Evolutionary conservation across 106 monocot species (phyloP).

Genomic region (Dendrobium nobile): DNA sequence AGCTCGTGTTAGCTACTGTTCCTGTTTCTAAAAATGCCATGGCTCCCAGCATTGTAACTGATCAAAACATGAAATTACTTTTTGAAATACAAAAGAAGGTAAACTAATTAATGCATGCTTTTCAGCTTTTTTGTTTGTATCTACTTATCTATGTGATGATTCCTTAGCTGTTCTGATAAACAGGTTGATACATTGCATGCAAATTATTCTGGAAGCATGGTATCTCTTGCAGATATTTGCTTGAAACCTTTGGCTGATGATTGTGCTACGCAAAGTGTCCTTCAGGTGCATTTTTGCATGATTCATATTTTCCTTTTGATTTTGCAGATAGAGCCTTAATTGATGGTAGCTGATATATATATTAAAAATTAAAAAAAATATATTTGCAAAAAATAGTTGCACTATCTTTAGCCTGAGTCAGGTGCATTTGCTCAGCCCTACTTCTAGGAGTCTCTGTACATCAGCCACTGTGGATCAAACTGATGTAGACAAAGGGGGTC

Average conservation of each 20-base stretch:
- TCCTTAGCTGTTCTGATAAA: slow-evolving; percentile 13
- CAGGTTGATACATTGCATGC: slow-evolving; percentile 79
- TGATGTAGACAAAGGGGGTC: no score
- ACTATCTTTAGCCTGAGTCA: not conserved
- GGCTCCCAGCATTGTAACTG: slow-evolving; percentile 57
- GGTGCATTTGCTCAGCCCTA: not conserved
- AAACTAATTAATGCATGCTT: not conserved
- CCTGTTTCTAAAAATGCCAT: slow-evolving; percentile 32
- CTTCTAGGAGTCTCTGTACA: not conserved
- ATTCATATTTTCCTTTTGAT: not conserved
- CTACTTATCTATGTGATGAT: slow-evolving; percentile 8
- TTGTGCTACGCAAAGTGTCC: slow-evolving; percentile 90
- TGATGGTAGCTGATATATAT: not conserved
- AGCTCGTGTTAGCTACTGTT: slow-evolving; percentile 75
- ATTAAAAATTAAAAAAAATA: not conserved
- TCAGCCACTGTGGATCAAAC: not conserved
- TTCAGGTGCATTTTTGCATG: slow-evolving; percentile 57
- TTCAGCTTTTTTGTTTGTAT: not conserved
- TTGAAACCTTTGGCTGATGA: slow-evolving; percentile 75
- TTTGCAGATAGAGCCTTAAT: not conserved
- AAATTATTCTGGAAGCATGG: slow-evolving; percentile 71
- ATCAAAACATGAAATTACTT: slow-evolving; percentile 71
- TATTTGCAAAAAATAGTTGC: not conserved
- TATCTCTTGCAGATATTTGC: slow-evolving; percentile 78
- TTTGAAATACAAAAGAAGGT: slow-evolving; percentile 97